Conservation (phyloP, 257 asterid genomes). For the Nicotiana undulata region DNA sequence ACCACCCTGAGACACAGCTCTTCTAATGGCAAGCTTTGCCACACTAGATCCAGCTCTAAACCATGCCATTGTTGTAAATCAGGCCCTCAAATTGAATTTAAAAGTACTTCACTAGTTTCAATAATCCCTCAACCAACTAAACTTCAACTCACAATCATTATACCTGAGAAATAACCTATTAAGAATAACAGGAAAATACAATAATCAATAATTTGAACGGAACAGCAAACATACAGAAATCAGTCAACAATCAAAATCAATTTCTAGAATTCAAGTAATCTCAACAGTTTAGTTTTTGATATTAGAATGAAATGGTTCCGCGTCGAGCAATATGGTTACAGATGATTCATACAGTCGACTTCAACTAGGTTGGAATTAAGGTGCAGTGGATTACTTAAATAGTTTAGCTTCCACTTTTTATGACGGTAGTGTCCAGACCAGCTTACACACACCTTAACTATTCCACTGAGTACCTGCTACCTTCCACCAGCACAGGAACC, state of each 20-base stretch:
- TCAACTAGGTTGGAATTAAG: not conserved
- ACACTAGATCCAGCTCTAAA: conserved; percentile 73
- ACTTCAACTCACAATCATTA: conserved; percentile 8
- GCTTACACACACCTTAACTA: too few species aligned
- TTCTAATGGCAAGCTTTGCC: conserved; percentile 69
- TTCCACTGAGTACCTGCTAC: too few species aligned
- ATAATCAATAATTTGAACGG: not conserved
- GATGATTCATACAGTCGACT: not conserved
- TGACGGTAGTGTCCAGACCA: too few species aligned
- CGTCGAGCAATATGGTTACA: not conserved
- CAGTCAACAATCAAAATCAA: not conserved
- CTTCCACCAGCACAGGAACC: too few species aligned
- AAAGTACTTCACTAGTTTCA: not conserved
- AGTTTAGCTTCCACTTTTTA: not conserved
- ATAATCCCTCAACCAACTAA: conserved; percentile 4
- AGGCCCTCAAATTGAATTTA: not conserved
- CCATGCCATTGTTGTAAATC: conserved; percentile 59
- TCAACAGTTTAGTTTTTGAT: not conserved
- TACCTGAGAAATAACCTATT: conserved; percentile 7
- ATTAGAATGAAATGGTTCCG: not conserved
- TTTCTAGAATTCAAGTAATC: not conserved
- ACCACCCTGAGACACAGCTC: conserved; percentile 46
- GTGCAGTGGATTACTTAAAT: not conserved
- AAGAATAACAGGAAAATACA: not conserved
- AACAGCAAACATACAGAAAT: not conserved